Base-by-base conservation (phyloP, 2,329 filamentous ascomycete species). In the Chaetomium sp. region DNA sequence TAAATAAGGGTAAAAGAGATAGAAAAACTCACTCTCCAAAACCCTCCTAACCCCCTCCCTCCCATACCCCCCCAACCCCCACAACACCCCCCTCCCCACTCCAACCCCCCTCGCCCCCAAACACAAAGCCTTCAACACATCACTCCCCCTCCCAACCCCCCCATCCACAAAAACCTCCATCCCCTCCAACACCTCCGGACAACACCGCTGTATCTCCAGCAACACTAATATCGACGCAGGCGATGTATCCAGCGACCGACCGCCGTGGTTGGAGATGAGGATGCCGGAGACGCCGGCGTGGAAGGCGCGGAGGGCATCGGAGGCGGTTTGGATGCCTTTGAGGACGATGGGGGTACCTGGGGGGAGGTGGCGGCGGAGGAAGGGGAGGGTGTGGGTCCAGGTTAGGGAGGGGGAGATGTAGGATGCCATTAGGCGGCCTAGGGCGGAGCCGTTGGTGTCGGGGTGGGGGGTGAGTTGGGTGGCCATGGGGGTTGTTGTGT, bases 261-360 rank as follows among this genome's bases (percentile, higher is more conserved):
- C 86, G 1, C 86, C 87, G 66, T 90, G 87, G 62, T 90, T 90
- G 11, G 78, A 81, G 1, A 89, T 73, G 1, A 89, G 77, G 48
- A 90, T 86, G 0, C 82, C 86, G 61, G 89, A 81, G 3, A 81
- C 79, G 0, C 83, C 85, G 10, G 76, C 65, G 51, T 85, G 76
- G 38, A 84, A 75, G 2, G 82, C 82, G 61, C 73, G 76, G 52
- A 76, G 72, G 11, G 86, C 86, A 67, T 90, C 87, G 42, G 75
- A 73, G 0, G 81, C 79, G 11, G 79, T 81, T 71, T 89, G 85
- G n/a, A 90, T 80, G 0, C 86, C 86, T 68, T 89, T 90, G 33
- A 89, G 49, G 60, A 85, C 71, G 74, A 89, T 61, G 64, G 83
- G 72, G 6, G 82, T 74, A 0, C 76, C 76, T 1, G 70, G 76